A percentile compares a stretch with the other conserved stretches of the same genome.
Conservation (phyloP, 139 green algal genomes). For the Tetraselmis striata region DNA sequence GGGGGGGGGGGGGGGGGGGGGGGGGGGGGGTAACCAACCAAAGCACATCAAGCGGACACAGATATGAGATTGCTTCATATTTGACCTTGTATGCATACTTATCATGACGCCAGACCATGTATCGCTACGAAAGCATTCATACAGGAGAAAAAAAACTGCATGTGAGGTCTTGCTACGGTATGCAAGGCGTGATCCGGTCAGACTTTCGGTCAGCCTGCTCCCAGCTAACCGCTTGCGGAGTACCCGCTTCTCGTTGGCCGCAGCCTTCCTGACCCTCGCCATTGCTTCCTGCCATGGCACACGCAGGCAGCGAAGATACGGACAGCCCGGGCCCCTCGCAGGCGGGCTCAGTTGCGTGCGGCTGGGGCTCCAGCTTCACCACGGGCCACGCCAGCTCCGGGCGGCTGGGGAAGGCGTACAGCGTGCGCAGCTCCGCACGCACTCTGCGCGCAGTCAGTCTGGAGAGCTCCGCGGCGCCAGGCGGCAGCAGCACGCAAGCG, state of each 20-base stretch:
- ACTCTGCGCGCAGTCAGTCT: neutral
- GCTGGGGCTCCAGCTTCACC: neutral
- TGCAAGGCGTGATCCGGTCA: no score
- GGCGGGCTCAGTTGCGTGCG: neutral
- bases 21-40: no score
- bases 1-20: no score
- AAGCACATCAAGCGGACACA: no score
- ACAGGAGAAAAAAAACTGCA: no score
- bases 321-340: neutral
- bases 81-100: no score
- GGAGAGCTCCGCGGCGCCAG: neutral
- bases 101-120: no score
- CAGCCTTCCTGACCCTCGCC: neutral
- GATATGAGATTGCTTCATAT: no score
- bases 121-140: no score
- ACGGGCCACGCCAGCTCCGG: neutral
- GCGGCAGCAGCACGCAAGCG: neutral
- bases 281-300: neutral
- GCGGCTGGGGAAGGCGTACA: neutral
- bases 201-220: neutral
- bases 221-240: neutral
- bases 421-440: neutral
- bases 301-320: neutral
- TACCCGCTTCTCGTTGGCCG: neutral
- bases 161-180: no score